Evolutionary conservation across 768 basidiomycete species (phyloP).

Genomic region (Piloderma croceum): DNA sequence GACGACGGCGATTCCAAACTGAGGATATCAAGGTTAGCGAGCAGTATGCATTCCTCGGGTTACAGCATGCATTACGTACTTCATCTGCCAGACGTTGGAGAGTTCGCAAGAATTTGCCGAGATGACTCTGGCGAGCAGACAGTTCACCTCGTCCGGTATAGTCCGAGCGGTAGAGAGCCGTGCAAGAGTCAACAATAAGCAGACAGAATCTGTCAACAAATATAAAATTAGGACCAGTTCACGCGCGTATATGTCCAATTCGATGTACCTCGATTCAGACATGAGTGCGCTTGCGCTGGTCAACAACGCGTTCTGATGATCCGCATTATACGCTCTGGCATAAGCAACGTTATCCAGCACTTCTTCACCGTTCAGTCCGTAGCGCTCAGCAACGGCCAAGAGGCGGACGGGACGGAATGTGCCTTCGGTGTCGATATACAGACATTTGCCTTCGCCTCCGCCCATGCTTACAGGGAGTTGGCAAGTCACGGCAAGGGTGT

Average conservation of each 20-base stretch:
- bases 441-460: constrained; percentile 96
- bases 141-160: constrained; percentile 94
- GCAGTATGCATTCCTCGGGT: constrained; percentile 5
- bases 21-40: constrained; percentile 10
- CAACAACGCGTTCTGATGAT: constrained; percentile 88
- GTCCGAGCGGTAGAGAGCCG: constrained; percentile 91
- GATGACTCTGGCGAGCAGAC: constrained; percentile 89
- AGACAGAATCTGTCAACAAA: constrained; percentile 75
- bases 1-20: constrained; percentile 98
- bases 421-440: constrained; percentile 98
- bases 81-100: constrained; percentile 94
- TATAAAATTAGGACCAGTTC: background rate
- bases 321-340: constrained; percentile 96
- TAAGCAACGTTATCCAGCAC: constrained; percentile 98
- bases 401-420: constrained; percentile 97
- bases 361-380: constrained; percentile 96
- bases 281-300: constrained; percentile 95
- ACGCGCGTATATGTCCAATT: constrained; percentile 17
- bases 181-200: constrained; percentile 94
- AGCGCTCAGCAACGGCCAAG: constrained; percentile 90
- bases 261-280: constrained; percentile 90
- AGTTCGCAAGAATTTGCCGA: constrained; percentile 92
- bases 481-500: constrained; percentile 96
- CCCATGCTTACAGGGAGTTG: constrained; percentile 97
- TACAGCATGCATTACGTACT: constrained; percentile 40